A percentile compares a stretch with the other conserved stretches of the same genome.
These are phyloP conservation scores for Wickerhamomyces sydowiorum DNA, from an alignment of 805 yeast species.

Conservation along the genomic window DNA sequence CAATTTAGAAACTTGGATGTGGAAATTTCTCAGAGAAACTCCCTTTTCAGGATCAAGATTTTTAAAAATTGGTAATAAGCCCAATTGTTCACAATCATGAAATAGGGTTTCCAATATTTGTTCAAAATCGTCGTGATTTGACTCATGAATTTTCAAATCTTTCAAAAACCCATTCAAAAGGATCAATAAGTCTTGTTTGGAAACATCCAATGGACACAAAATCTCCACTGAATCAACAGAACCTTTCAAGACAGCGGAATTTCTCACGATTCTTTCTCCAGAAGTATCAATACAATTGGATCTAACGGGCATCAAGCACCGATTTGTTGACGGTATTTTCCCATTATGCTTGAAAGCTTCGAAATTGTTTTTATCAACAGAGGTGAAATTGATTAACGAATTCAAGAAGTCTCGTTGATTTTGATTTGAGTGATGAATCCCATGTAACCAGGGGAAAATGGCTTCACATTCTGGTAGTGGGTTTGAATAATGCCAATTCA, in stretches of 20 bases:
- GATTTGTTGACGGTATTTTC: slow-evolving; percentile 14
- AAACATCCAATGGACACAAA: slow-evolving; percentile 41
- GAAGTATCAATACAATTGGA: slow-evolving; percentile 24
- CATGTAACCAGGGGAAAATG: slow-evolving; percentile 92
- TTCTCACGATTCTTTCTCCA: slow-evolving; percentile 22
- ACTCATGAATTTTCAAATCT: slow-evolving; percentile 16
- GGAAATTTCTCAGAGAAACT: slow-evolving; percentile 76
- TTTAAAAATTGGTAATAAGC: slow-evolving; percentile 45
- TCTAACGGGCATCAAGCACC: slow-evolving; percentile 21
- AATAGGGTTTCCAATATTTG: slow-evolving; percentile 11
- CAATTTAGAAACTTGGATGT: slow-evolving; percentile 77
- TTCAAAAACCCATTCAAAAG: slow-evolving; percentile 15
- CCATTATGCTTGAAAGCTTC: slow-evolving; percentile 10
- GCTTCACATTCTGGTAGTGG: slow-evolving; percentile 56
- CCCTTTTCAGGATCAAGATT: slow-evolving; percentile 67
- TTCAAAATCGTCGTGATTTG: slow-evolving; percentile 2
- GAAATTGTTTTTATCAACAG: slow-evolving; percentile 17
- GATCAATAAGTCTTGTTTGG: slow-evolving; percentile 28
- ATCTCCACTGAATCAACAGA: slow-evolving; percentile 50
- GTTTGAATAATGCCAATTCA: slow-evolving; percentile 17
- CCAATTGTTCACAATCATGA: slow-evolving; percentile 23
- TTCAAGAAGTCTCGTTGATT: slow-evolving; percentile 19
- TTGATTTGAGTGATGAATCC: slow-evolving; percentile 29
- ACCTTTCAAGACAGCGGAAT: slow-evolving; percentile 45
- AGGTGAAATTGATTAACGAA: slow-evolving; percentile 16